phyloP scores from a whole-genome alignment of 176 grass and related monocot species.

The Typha latifolia region DNA sequence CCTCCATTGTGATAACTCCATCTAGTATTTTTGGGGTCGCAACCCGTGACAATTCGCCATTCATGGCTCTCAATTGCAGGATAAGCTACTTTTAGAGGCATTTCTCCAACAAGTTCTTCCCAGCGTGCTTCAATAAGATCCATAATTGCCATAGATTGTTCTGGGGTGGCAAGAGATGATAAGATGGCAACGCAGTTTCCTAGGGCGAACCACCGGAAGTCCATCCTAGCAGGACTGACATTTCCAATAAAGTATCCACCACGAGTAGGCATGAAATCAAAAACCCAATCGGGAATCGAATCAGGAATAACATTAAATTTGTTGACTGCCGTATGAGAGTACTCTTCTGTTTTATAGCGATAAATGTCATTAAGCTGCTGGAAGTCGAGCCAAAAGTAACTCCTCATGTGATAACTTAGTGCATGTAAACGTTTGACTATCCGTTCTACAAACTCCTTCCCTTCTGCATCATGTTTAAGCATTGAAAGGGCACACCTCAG shows the following conservation, averaged over 20 bases:
- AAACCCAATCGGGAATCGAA: conserved; percentile 70
- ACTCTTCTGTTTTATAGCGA: conserved; percentile 75
- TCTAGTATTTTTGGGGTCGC: conserved; percentile 50
- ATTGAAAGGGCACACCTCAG: conserved; percentile 46
- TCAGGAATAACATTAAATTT: conserved; percentile 81
- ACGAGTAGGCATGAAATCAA: conserved; percentile 71
- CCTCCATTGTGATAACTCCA: conserved; percentile 72
- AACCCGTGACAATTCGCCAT: conserved; percentile 57
- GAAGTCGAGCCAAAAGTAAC: conserved; percentile 78
- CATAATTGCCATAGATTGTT: conserved; percentile 66
- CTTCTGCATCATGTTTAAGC: conserved; percentile 66
- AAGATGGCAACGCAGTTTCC: conserved; percentile 73
- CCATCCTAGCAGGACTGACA: conserved; percentile 76
- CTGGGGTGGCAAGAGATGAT: conserved; percentile 59
- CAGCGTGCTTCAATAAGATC: conserved; percentile 78
- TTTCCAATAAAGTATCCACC: conserved; percentile 75
- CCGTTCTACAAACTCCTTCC: conserved; percentile 53
- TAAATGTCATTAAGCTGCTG: conserved; percentile 76
- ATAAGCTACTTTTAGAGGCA: conserved; percentile 69
- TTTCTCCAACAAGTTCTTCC: conserved; percentile 70
- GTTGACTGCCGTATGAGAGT: conserved; percentile 74
- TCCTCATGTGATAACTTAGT: conserved; percentile 77
- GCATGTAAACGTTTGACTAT: conserved; percentile 68
- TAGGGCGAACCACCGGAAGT: conserved; percentile 68
- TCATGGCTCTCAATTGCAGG: conserved; percentile 71